These are phyloP conservation scores for Ogataea corticis DNA, from an alignment of 805 yeast genomes.

Conservation along the genomic window DNA sequence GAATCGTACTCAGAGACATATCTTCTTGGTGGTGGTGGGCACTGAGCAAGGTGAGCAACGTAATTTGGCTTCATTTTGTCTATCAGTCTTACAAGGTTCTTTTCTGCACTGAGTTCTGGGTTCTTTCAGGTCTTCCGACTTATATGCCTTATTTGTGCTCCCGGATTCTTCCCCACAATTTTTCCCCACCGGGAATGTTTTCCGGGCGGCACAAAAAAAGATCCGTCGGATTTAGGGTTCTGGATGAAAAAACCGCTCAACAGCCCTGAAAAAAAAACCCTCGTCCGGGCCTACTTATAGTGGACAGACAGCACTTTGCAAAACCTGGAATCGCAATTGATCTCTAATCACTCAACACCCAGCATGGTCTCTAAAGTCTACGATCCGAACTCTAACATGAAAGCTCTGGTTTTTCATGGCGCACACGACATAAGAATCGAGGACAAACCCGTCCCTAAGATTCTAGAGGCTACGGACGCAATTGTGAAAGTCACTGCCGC, in stretches of 20 bases:
- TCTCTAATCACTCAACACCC: not conserved
- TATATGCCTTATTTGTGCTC: no score
- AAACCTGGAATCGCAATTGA: no score
- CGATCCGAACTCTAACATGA: slow-evolving; percentile 36
- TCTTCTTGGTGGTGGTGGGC: slow-evolving; percentile 8
- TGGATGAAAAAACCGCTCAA: not conserved
- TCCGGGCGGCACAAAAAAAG: no score
- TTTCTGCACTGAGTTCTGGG: no score
- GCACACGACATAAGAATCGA: slow-evolving; percentile 43
- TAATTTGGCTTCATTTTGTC: slow-evolving; percentile 3
- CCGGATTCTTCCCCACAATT: not conserved
- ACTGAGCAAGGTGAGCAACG: slow-evolving; percentile 7
- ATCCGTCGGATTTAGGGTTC: no score
- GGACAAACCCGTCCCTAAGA: slow-evolving; percentile 40
- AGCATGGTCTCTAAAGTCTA: slow-evolving; percentile 4
- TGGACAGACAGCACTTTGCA: no score
- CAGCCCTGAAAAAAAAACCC: not conserved
- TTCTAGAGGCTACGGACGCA: slow-evolving; percentile 42
- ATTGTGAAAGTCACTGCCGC: slow-evolving; percentile 47
- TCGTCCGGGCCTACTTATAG: not conserved
- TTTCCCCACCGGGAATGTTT: slow-evolving; percentile 2
- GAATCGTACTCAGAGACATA: slow-evolving; percentile 8
- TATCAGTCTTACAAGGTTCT: no score
- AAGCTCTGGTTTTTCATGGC: slow-evolving; percentile 50
- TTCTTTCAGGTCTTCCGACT: no score